Conservation (phyloP, 2,329 filamentous ascomycete genomes). For the Elsinoe arachidis region DNA sequence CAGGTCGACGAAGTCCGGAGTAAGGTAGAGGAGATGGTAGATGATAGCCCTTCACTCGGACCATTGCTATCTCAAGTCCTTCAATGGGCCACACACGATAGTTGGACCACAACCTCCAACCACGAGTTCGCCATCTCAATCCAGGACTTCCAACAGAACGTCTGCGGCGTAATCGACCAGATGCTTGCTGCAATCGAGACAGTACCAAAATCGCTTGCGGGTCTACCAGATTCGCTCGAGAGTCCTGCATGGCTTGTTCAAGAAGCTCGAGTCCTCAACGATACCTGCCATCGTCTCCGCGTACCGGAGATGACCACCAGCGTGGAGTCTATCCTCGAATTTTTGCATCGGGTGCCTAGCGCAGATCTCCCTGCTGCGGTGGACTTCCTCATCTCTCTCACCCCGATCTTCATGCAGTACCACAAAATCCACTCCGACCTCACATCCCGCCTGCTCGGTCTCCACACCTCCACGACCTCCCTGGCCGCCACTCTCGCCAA, state of each 20-base stretch:
- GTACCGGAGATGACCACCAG: conserved; percentile 45
- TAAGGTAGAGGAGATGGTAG: conserved; percentile 4
- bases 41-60: conserved; percentile 15
- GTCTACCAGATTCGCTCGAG: conserved; percentile 51
- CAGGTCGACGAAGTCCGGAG: conserved; percentile 1
- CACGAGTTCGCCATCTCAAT: not conserved
- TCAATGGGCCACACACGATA: conserved; percentile 14
- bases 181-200: conserved; percentile 74
- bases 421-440: conserved; percentile 50
- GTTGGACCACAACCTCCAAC: not conserved
- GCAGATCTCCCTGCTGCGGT: conserved; percentile 38
- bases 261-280: conserved; percentile 37
- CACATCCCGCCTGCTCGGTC: conserved; percentile 48
- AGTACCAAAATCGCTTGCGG: conserved; percentile 48
- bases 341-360: conserved; percentile 38
- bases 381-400: conserved; percentile 51
- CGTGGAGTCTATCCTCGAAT: conserved; percentile 37
- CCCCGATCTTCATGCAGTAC: conserved; percentile 71
- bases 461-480: conserved; percentile 64
- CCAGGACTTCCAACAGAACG: conserved; percentile 45
- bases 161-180: conserved; percentile 61
- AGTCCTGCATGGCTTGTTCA: conserved; percentile 55
- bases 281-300: conserved; percentile 52
- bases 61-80: conserved; percentile 16
- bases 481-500: conserved; percentile 68